Evolutionary conservation across 129 eudicot species (phyloP).

Genomic region (Gnaphalium uliginosum): DNA sequence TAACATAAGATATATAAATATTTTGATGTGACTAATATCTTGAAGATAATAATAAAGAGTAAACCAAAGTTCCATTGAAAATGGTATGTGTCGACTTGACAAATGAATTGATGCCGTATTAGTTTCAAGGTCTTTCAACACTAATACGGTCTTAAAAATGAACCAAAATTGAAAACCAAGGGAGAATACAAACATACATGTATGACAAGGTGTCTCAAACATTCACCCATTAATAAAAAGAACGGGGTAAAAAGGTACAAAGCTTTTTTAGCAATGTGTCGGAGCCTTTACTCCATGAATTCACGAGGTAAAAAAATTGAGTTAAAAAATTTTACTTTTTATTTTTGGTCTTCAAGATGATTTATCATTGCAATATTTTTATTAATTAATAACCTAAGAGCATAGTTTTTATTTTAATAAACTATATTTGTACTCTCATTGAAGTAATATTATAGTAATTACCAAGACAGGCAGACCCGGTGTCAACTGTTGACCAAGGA

Average conservation of each 20-base stretch:
- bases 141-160: no score
- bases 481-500: not conserved
- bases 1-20: no score
- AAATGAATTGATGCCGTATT: no score
- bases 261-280: conserved; percentile 1
- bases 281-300: not conserved
- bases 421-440: no score
- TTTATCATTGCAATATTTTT: not conserved
- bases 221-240: not conserved
- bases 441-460: no score
- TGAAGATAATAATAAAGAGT: no score
- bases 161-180: not conserved
- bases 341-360: not conserved
- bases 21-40: no score
- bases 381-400: no score
- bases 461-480: not conserved
- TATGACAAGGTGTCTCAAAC: not conserved
- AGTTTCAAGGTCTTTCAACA: no score
- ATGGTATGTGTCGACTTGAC: no score
- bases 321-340: not conserved
- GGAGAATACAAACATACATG: not conserved
- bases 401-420: no score
- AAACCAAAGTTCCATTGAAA: no score
- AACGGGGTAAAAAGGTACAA: not conserved
- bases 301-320: not conserved